Conservation (phyloP, 495 filamentous ascomycete species). For the Oidiodendron maius region DNA sequence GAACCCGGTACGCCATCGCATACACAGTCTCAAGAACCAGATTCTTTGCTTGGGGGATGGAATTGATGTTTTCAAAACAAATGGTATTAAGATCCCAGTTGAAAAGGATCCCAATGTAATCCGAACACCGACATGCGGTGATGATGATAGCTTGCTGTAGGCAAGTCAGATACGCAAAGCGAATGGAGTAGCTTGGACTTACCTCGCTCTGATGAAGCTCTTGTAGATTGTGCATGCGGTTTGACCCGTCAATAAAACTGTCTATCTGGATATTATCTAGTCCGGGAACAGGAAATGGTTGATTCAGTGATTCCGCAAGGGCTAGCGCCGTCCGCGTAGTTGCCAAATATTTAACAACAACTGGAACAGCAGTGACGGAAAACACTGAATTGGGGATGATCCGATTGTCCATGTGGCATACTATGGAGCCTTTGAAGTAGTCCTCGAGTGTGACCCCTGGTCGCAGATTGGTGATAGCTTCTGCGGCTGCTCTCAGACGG, state of each 20-base stretch:
- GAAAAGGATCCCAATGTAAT: background rate
- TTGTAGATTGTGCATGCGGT: background rate
- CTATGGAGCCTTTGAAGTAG: background rate
- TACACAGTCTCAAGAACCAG: background rate
- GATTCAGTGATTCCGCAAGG: background rate
- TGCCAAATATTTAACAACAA: background rate
- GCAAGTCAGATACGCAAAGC: background rate
- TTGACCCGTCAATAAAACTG: background rate
- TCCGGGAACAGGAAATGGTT: background rate
- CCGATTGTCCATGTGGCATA: background rate
- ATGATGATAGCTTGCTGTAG: background rate
- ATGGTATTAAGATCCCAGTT: background rate
- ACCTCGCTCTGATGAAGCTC: background rate
- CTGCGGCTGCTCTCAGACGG: background rate
- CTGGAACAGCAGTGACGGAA: background rate
- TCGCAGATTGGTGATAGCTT: background rate
- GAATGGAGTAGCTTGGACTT: background rate
- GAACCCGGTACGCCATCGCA: background rate
- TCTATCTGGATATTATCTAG: background rate
- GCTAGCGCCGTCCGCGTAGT: background rate
- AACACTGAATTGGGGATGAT: background rate
- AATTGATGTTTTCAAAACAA: background rate
- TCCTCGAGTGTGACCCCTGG: background rate
- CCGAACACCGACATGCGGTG: background rate
- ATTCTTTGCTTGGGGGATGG: background rate